Evolutionary conservation across 371 early-diverging fungal genomes (phyloP).

Genomic region (Thermomucor indicae-seudaticae): DNA sequence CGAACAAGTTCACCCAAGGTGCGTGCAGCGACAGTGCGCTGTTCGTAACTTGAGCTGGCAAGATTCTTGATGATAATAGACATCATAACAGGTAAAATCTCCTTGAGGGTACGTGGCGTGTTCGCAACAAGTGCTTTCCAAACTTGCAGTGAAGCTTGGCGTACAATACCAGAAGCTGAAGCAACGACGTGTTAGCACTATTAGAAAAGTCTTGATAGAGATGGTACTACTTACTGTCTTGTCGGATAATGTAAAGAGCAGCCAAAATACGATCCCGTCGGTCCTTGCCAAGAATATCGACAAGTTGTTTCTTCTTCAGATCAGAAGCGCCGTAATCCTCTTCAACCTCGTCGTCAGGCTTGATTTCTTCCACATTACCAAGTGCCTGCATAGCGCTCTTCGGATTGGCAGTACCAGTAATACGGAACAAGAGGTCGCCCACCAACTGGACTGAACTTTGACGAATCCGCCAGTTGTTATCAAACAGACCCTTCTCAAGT

Average conservation of each 20-base stretch:
- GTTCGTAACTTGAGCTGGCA: slow-evolving; percentile 69
- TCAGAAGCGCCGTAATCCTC: slow-evolving; percentile 56
- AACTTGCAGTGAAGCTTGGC: slow-evolving; percentile 84
- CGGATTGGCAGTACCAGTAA: slow-evolving; percentile 81
- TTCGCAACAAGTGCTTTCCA: slow-evolving; percentile 96
- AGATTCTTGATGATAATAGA: slow-evolving; percentile 78
- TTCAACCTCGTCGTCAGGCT: slow-evolving; percentile 55
- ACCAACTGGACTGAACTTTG: slow-evolving; percentile 92
- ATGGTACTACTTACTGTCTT: slow-evolving; percentile 50
- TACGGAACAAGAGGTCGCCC: slow-evolving; percentile 90
- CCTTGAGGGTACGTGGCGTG: slow-evolving; percentile 95
- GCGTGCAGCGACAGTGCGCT: slow-evolving; percentile 80
- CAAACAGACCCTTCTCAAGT: slow-evolving; percentile 85
- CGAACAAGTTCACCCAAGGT: slow-evolving; percentile 94
- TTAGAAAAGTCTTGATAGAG: not conserved
- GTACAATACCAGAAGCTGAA: slow-evolving; percentile 71
- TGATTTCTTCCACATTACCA: slow-evolving; percentile 36
- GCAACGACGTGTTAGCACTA: not conserved
- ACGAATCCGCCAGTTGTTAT: slow-evolving; percentile 94
- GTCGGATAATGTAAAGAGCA: slow-evolving; percentile 88
- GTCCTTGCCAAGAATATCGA: slow-evolving; percentile 82
- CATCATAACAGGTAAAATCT: slow-evolving; percentile 88
- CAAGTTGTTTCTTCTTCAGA: slow-evolving; percentile 62
- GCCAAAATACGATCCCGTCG: slow-evolving; percentile 87
- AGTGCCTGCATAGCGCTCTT: slow-evolving; percentile 31